Base-by-base conservation (phyloP, 108 stramenopile species). In the Pelagomonas calceolata region DNA sequence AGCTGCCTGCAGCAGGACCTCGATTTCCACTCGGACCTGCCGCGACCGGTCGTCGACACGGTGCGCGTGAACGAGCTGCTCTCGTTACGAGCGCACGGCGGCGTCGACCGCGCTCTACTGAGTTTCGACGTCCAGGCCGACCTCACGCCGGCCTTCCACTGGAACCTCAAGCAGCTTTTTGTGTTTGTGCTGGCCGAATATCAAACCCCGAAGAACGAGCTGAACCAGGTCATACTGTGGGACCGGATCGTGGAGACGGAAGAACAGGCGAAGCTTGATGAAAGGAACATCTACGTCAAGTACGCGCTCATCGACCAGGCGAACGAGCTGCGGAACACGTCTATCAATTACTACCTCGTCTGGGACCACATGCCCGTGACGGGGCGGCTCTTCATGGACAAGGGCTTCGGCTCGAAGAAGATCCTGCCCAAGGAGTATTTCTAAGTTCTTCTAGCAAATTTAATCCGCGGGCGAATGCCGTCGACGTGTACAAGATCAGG, bases 291-390 rank as follows among this genome's bases (percentile, higher is more conserved):
- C 30, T 93, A 92, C 82, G 91, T 98, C 60, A 96, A 98, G 74
- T 98, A 98, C 73, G 92, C 91, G 0, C 84, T 98, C 73, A 92
- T 95, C 0, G 94, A 95, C 81, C 94, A 96, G 85, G 90, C 85
- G n/a, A 83, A 83, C 63, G 92, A 94, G 44, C 83, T 96, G 77
- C 79, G 94, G 34, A 91, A 91, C 35, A 92, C 84, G 73, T 89
- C 94, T 26, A 87, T 98, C 14, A 82, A 85, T 29, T 76, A 96
- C 63, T 79, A 80, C 69, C 83, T 98, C 64, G 85, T 91, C 78
- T 98, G 95, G 95, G 97, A 98, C 83, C 93, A 95, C 76, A 98
- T 98, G 97, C 97, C 97, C 0, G 80, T 96, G 66, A 96, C 97
- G 34, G 94, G 91, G 21, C 70, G 82, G 21, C 74, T 93, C 43